Conservation (phyloP, 495 filamentous ascomycete genomes). For the Trichoderma asperelloides region DNA sequence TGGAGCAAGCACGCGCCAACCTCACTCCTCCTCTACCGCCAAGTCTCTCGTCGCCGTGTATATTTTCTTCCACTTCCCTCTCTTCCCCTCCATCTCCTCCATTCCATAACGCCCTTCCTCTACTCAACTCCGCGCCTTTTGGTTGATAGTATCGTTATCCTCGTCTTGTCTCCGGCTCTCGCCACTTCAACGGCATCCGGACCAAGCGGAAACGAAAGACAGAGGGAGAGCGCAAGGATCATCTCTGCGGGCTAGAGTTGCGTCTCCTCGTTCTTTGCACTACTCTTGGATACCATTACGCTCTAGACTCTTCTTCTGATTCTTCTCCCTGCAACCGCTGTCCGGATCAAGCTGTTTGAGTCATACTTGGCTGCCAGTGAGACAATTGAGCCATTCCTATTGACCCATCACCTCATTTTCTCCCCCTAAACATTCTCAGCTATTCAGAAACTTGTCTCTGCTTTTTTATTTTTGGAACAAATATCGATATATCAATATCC, state of each 20-base stretch:
- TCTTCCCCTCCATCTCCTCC: neutral
- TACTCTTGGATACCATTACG: neutral
- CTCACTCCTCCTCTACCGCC: neutral
- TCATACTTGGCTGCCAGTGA: no score
- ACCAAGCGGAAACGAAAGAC: neutral
- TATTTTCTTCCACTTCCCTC: neutral
- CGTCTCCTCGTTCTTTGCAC: neutral
- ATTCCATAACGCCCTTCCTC: neutral
- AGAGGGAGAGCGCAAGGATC: neutral
- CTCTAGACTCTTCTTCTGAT: neutral
- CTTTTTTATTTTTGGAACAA: no score
- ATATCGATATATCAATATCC: no score
- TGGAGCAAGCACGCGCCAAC: neutral
- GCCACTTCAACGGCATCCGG: neutral
- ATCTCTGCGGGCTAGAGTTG: neutral
- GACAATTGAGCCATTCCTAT: no score
- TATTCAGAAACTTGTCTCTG: no score
- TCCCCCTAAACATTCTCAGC: no score
- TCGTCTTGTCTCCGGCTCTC: neutral
- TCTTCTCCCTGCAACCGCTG: neutral
- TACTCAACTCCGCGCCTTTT: neutral
- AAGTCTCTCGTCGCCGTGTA: neutral
- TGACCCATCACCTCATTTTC: no score
- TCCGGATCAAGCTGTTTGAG: no score
- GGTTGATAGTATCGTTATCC: neutral